phyloP scores from a whole-genome alignment of 2,329 filamentous ascomycete genomes.

The Cordyceps cicadae region DNA sequence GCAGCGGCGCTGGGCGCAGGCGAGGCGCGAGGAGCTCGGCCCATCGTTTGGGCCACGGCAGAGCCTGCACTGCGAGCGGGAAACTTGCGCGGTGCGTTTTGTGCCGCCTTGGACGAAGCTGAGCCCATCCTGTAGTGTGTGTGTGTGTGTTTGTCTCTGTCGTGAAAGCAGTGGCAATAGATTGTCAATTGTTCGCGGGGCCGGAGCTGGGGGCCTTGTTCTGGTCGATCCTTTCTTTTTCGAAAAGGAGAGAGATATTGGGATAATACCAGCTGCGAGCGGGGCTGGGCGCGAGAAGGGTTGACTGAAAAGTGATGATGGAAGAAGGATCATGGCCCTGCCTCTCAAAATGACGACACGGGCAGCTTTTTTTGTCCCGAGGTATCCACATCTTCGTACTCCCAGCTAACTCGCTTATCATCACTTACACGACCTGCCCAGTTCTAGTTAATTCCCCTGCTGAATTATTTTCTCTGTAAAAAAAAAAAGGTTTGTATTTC shows the following conservation, averaged over 20 bases:
- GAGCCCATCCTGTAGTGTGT: constrained; percentile 32
- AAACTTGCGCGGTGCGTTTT: constrained; percentile 40
- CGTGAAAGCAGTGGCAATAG: not conserved
- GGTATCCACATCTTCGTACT: not conserved
- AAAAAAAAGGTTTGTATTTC: not conserved
- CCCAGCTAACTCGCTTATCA: not conserved
- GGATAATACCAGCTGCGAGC: not conserved
- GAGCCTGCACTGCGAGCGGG: constrained; percentile 29
- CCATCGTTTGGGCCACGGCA: constrained; percentile 14
- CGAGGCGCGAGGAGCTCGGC: not conserved
- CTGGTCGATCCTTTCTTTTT: not conserved
- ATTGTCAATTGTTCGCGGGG: not conserved
- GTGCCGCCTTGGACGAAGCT: constrained; percentile 37
- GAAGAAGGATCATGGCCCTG: not conserved
- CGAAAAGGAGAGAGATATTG: not conserved
- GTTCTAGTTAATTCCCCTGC: too few relatives aligned
- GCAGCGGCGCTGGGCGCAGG: constrained; percentile 8
- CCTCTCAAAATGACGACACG: constrained; percentile 2
- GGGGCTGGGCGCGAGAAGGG: not conserved
- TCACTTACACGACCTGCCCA: too few relatives aligned
- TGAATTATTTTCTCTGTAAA: not conserved
- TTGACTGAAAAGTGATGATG: not conserved
- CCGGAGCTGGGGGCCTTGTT: not conserved
- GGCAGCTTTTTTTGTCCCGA: not conserved
- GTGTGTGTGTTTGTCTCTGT: not conserved